Base-by-base conservation (phyloP, 805 yeast species). In the Lipomyces sp. region DNA sequence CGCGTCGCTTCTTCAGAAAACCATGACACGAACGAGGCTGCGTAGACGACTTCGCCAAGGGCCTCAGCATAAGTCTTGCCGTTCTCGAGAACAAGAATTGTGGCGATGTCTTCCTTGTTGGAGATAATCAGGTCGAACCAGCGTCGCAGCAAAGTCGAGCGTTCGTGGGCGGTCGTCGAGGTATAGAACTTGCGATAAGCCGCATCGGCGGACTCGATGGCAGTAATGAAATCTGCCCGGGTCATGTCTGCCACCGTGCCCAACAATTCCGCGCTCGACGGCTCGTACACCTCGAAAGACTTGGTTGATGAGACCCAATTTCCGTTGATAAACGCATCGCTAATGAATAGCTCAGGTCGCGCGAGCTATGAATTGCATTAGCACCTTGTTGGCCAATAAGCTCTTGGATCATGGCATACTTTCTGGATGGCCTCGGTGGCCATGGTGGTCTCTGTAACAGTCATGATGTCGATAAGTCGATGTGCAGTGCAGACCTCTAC, bases 1-100 rank as follows among this genome's bases (percentile, higher is more conserved):
- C 88, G 76, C 33, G 89, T 84, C 3, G 91, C 91, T 60, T 81
- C 86, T 66, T 85, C 93, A 24, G 93, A 74, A 64, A 81, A 90
- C 96, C 97, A 90, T 64, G 88, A 90, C 65, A 86, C 86, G 67
- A 84, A 89, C 5, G 86, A 78, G 1, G 87, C 84, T 13, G 84
- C 83, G 59, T 82, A 81, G 45, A 59, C 54, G 26, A 84, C 75
- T 64, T 85, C 93, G 5, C 89, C 90, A 42, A 70, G 64, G 16
- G 90, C 82, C 65, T 85, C 93, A 0, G 80, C 75, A n/a, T 73
- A 69, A 0, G 90, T 78, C 68, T 85, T 85, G 31, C 95, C 95
- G 63, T 85, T 85, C 64, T 85, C 95, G 53, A 79, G 67, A 14
- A 84, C 79, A 45, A 81, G 72, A 44, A 85, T 65, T 47, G 67